Conservation (phyloP, 2,329 filamentous ascomycete genomes). For the Hypomyces perniciosus region DNA sequence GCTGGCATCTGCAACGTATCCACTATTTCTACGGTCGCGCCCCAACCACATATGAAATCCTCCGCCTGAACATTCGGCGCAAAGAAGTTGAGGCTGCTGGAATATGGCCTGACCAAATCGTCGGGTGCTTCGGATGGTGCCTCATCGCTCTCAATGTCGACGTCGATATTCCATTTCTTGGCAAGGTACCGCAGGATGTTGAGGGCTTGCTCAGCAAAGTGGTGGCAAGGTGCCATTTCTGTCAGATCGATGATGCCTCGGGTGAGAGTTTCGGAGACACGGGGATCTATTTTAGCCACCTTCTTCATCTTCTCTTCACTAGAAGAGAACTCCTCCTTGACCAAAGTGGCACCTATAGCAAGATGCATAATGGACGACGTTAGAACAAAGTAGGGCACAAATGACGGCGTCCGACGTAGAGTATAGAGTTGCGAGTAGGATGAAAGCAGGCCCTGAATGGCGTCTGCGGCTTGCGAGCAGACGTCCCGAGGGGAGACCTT, state of each 20-base stretch:
- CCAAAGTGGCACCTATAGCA: constrained; percentile 40
- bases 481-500: constrained; percentile 59
- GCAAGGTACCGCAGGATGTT: constrained; percentile 54
- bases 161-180: constrained; percentile 52
- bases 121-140: constrained; percentile 32
- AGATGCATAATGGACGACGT: constrained; percentile 57
- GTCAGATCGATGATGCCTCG: constrained; percentile 52
- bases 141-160: constrained; percentile 35
- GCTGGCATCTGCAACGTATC: constrained; percentile 12
- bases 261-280: constrained; percentile 39
- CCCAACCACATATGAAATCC: constrained; percentile 46
- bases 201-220: constrained; percentile 55
- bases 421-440: constrained; percentile 56
- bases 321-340: constrained; percentile 16
- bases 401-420: constrained; percentile 51
- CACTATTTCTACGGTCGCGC: constrained; percentile 17
- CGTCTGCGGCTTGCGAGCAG: constrained; percentile 56
- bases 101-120: constrained; percentile 39
- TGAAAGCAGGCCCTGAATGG: constrained; percentile 49
- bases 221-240: constrained; percentile 56
- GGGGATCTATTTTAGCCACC: constrained; percentile 30
- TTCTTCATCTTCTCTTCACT: constrained; percentile 26
- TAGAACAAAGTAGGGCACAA: constrained; percentile 57
- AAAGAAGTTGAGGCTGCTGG: constrained; percentile 53
- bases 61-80: constrained; percentile 42